phyloP scores from a whole-genome alignment of 2,329 filamentous ascomycete species.

The Hypoxylon sp. region DNA sequence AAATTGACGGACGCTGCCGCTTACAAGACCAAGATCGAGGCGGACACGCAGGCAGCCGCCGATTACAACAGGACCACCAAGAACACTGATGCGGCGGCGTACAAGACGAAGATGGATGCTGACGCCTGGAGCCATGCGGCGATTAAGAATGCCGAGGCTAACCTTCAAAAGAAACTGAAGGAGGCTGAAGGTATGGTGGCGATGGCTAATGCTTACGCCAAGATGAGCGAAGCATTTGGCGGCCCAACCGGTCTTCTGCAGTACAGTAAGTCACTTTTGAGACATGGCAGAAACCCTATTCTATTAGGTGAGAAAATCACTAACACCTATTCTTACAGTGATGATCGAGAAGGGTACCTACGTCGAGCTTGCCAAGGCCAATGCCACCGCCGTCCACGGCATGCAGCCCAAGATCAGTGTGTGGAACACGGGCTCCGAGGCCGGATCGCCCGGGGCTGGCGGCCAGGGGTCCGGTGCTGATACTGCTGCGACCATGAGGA shows the following conservation, averaged over 20 bases:
- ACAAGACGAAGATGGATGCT: conserved; percentile 64
- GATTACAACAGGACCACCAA: conserved; percentile 65
- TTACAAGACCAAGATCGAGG: conserved; percentile 64
- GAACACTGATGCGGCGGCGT: conserved; percentile 63
- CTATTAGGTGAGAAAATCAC: not conserved
- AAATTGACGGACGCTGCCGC: conserved; percentile 67
- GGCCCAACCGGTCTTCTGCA: conserved; percentile 84
- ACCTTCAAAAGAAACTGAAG: conserved; percentile 72
- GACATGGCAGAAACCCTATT: not conserved
- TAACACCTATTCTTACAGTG: conserved; percentile 58
- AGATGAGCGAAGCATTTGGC: conserved; percentile 80
- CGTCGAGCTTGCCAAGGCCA: conserved; percentile 82
- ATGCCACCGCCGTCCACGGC: conserved; percentile 81
- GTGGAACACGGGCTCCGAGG: conserved; percentile 82
- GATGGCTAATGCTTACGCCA: conserved; percentile 85
- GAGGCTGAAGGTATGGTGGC: conserved; percentile 83
- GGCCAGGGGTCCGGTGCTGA: conserved; percentile 66
- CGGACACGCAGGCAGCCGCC: conserved; percentile 63
- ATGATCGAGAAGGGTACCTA: conserved; percentile 90
- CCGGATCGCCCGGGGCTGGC: conserved; percentile 54
- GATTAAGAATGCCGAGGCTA: conserved; percentile 67
- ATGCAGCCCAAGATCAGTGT: conserved; percentile 91
- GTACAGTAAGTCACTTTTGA: conserved; percentile 63
- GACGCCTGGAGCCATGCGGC: conserved; percentile 58
- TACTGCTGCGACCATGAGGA: conserved; percentile 76